Evolutionary conservation across 2,329 filamentous ascomycete species (phyloP), one percentile per base, ranked within the genome.

Genomic region (Exophiala aquamarina): DNA sequence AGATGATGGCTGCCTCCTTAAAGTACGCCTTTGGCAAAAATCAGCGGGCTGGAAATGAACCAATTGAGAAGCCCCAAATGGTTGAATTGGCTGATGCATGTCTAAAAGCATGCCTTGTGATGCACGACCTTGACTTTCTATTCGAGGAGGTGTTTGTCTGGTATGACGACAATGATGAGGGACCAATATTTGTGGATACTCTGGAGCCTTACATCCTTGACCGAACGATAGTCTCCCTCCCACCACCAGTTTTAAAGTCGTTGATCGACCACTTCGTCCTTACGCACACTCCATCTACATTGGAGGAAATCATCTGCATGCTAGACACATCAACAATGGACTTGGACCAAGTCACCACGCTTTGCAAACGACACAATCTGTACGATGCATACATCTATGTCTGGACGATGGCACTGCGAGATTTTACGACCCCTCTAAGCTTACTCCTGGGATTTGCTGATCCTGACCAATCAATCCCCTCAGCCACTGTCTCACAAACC

Each of bases 361-460:
- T 98, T 18, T 98, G 93, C 76, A 95, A 93, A 66, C 86, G 92
- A 63, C 84, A 97, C 65, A 82, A 86, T 56, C 78, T 98, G 3
- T 98, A 96, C 63, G 94, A 98, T 67, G 94, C 93, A 2, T 79
- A 96, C 47, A 90, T 94, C 34, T 96, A 97, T 64, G 87, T 98
- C 45, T 98, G 93, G 93, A 97, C 95, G 51, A 86, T 89, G 66
- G 90, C 89, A 2, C 73, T 98, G 20, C 74, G 76, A 52, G 94
- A 98, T 66, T 96, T 94, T 61, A 84, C 96, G 52, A 94, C 91
- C 2, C 92, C 93, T 1, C 74, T 97, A 47, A 85, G 89, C 57
- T 90, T 96, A 52, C 78, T 98, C 2, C 49, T 55, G 18, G 45
- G 47, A 13, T 38, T 47, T 23, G 49, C 49, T 3, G 40, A 47